These are phyloP conservation scores for Leccinum obscurum DNA, from an alignment of 768 basidiomycete species.

Conservation along the genomic window DNA sequence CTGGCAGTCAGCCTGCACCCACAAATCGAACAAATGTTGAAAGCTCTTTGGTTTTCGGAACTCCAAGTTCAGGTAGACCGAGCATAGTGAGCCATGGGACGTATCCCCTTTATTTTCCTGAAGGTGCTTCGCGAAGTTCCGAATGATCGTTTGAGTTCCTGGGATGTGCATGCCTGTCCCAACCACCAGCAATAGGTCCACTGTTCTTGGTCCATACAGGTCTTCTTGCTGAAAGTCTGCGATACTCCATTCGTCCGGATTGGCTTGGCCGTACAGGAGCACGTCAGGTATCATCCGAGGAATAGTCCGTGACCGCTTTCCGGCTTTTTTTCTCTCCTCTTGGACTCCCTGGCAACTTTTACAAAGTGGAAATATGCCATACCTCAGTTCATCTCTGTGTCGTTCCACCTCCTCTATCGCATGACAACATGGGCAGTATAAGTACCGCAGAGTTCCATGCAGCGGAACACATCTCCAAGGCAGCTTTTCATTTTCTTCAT, in stretches of 20 bases:
- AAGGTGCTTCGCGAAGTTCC: neutral
- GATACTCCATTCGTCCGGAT: conserved; percentile 4
- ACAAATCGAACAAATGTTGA: conserved; percentile 7
- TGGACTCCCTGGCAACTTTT: neutral
- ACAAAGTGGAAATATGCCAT: conserved; percentile 10
- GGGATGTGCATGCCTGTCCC: conserved; percentile 16
- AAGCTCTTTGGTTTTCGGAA: conserved; percentile 7
- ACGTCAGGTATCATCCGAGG: conserved; percentile 12
- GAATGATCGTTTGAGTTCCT: conserved; percentile 14
- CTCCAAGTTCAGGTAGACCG: conserved; percentile 10
- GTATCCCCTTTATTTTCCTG: neutral
- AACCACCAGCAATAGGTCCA: conserved; percentile 13
- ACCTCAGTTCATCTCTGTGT: neutral
- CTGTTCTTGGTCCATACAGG: neutral
- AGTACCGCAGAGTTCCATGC: conserved; percentile 7
- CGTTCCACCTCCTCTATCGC: neutral
- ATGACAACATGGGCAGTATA: conserved; percentile 12
- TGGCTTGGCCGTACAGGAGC: conserved; percentile 11
- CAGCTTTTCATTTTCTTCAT: no score
- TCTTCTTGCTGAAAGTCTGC: conserved; percentile 5
- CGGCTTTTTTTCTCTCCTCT: neutral
- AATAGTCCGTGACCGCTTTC: neutral
- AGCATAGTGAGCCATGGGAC: neutral
- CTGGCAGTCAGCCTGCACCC: conserved; percentile 14
- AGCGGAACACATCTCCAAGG: conserved; percentile 4